These are phyloP conservation scores for Phytopythium ostracodes DNA, from an alignment of 352 stramenopile species.

Conservation along the genomic window DNA sequence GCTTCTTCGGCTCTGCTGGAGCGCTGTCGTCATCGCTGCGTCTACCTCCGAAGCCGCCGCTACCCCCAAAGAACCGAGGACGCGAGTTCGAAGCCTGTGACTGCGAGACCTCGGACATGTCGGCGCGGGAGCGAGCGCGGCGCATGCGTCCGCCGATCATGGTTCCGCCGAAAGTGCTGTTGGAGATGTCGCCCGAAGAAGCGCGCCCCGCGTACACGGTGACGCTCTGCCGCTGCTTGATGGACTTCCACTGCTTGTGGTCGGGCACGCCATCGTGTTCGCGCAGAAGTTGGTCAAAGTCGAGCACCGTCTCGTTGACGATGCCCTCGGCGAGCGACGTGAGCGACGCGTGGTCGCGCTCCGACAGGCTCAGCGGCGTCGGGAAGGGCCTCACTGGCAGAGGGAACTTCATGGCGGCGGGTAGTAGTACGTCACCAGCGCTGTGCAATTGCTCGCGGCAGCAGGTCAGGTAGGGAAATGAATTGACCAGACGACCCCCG, in stretches of 20 bases:
- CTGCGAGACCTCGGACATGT: slow-evolving; percentile 3
- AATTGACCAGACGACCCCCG: background rate
- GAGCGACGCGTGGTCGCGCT: slow-evolving; percentile 20
- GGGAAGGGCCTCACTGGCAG: slow-evolving; percentile 19
- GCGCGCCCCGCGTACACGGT: slow-evolving; percentile 20
- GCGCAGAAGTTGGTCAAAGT: slow-evolving; percentile 27
- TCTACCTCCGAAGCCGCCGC: background rate
- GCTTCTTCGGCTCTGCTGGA: slow-evolving; percentile 5
- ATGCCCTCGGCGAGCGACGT: slow-evolving; percentile 15
- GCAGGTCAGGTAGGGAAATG: slow-evolving; percentile 9
- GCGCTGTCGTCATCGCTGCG: slow-evolving; percentile 1
- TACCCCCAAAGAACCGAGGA: slow-evolving; percentile 1
- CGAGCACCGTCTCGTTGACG: slow-evolving; percentile 20
- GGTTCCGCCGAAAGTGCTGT: background rate
- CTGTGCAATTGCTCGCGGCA: slow-evolving; percentile 1
- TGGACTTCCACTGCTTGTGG: slow-evolving; percentile 21
- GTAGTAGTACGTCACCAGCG: background rate
- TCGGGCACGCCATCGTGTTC: slow-evolving; percentile 19
- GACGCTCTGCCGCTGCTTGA: slow-evolving; percentile 27
- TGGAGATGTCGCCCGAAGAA: background rate
- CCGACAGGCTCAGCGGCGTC: slow-evolving; percentile 21
- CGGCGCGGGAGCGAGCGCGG: background rate
- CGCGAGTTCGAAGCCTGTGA: slow-evolving; percentile 1
- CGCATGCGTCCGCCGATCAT: slow-evolving; percentile 1
- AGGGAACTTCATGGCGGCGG: slow-evolving; percentile 7